Percentiles rank a stretch among this genome's conserved stretches.
phyloP scores from a whole-genome alignment of 192 early-diverging fungal genomes.

The Gamsiella multidivaricata region DNA sequence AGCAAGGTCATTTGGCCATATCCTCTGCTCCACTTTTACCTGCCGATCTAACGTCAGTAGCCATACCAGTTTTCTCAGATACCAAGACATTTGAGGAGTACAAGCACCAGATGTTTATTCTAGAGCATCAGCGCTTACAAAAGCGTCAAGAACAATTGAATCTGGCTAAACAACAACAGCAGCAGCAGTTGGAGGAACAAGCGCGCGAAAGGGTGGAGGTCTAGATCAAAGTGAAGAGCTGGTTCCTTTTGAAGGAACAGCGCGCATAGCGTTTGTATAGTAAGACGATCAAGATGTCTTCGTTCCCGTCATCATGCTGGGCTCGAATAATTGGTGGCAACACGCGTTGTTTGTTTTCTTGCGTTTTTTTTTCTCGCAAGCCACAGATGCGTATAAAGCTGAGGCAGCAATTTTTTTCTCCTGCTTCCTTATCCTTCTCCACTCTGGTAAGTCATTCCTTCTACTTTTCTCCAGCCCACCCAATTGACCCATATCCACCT shows the following conservation, averaged over 20 bases:
- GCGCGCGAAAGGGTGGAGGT: background rate
- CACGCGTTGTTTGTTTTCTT: background rate
- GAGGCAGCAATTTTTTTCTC: background rate
- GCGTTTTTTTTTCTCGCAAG: background rate
- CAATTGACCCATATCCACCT: background rate
- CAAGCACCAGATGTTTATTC: slow-evolving; percentile 26
- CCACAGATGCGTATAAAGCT: background rate
- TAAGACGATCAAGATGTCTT: too few relatives aligned
- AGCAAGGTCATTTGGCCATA: background rate
- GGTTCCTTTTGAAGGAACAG: background rate
- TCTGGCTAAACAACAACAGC: background rate
- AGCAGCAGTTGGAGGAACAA: background rate
- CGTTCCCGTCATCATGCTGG: too few relatives aligned
- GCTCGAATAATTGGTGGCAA: too few relatives aligned
- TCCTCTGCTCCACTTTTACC: background rate
- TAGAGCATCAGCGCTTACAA: slow-evolving; percentile 29
- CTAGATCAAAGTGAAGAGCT: background rate
- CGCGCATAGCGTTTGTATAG: background rate
- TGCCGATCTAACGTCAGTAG: background rate
- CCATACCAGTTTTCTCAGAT: background rate
- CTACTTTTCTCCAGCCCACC: background rate
- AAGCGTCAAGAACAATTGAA: slow-evolving; percentile 15
- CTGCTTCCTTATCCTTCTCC: background rate
- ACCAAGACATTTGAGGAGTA: slow-evolving; percentile 16
- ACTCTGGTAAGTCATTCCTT: background rate